Conservation (phyloP, 106 monocot species). For the Dendrobium nobile region DNA sequence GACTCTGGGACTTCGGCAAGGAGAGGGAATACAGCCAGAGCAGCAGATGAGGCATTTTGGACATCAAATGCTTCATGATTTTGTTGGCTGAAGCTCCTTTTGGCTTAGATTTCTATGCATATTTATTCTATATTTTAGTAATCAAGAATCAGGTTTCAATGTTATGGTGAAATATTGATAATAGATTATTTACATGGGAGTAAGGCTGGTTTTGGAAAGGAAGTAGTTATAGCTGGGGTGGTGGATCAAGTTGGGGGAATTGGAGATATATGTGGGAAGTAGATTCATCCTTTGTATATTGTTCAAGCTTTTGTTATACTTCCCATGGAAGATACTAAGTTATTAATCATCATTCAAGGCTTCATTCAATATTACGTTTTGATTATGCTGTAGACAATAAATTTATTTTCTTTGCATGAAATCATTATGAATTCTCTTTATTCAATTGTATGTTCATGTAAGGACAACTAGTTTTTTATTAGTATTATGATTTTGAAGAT, state of each 20-base stretch:
- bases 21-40: slow-evolving; percentile 32
- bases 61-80: slow-evolving; percentile 33
- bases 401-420: no score
- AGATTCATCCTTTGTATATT: neutral
- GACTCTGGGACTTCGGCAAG: slow-evolving; percentile 40
- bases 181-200: neutral
- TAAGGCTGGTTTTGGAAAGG: neutral
- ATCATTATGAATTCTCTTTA: no score
- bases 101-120: neutral
- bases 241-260: neutral
- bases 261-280: neutral
- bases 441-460: no score
- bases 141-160: slow-evolving; percentile 1
- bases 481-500: no score
- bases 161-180: neutral
- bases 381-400: no score
- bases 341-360: neutral
- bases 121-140: neutral
- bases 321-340: neutral
- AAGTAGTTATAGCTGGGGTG: neutral
- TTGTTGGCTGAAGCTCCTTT: slow-evolving; percentile 24
- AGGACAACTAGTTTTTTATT: no score
- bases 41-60: slow-evolving; percentile 38
- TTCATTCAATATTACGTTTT: neutral
- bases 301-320: neutral